Percentiles rank a stretch among this genome's conserved stretches.
Evolutionary conservation across 371 early-diverging fungal species (phyloP).

Genomic region (Massospora cicadina): DNA sequence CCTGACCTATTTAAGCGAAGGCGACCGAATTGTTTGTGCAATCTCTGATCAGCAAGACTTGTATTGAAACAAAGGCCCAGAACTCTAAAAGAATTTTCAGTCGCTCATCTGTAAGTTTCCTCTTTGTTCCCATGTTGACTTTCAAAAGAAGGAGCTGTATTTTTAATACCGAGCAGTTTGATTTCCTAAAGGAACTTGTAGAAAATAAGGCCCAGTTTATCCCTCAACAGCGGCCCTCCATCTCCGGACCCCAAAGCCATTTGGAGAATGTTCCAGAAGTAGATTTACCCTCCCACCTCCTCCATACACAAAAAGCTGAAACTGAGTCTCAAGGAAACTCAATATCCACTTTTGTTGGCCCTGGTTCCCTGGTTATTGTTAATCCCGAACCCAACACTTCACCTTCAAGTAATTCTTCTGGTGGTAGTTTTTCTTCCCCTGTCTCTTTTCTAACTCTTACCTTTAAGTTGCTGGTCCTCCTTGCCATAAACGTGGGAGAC

Average conservation of each 20-base stretch:
- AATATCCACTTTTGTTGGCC: background rate
- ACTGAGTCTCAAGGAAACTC: background rate
- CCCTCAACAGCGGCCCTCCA: background rate
- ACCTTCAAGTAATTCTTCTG: background rate
- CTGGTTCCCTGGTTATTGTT: background rate
- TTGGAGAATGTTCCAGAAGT: background rate
- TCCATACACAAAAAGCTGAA: background rate
- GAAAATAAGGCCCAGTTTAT: slow-evolving; percentile 19
- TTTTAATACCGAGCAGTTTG: slow-evolving; percentile 67
- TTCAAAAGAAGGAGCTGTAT: slow-evolving; percentile 63
- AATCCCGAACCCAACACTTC: background rate
- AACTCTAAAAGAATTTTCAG: slow-evolving; percentile 66
- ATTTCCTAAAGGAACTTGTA: slow-evolving; percentile 81
- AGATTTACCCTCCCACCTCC: too few relatives aligned
- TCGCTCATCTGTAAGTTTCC: slow-evolving; percentile 55
- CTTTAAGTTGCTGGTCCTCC: background rate
- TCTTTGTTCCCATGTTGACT: background rate
- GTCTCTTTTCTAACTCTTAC: background rate
- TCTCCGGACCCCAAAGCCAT: background rate
- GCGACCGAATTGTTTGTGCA: slow-evolving; percentile 90
- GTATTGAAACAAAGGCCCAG: slow-evolving; percentile 57
- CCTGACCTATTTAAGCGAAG: slow-evolving; percentile 36
- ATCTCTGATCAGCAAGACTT: slow-evolving; percentile 67
- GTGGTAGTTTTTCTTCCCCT: background rate
- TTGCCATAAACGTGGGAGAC: background rate